These are phyloP conservation scores for Penicillium sp. DNA, from an alignment of 2,329 filamentous ascomycete species.

Conservation along the genomic window DNA sequence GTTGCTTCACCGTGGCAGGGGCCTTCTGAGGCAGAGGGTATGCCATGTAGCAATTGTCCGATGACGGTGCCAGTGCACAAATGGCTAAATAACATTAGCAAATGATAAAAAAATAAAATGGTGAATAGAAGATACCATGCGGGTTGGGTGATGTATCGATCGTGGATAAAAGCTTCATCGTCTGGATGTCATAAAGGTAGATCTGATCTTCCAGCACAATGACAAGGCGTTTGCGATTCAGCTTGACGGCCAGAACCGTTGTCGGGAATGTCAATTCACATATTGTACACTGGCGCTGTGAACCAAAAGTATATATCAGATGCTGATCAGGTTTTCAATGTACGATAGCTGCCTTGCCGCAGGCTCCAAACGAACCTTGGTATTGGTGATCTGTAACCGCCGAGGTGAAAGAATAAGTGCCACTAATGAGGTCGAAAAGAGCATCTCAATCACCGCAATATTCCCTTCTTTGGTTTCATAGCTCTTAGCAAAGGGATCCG, in stretches of 20 bases:
- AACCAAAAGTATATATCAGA: conserved; percentile 3
- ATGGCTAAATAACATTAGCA: conserved; percentile 59
- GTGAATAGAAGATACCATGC: conserved; percentile 51
- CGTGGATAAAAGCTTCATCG: conserved; percentile 92
- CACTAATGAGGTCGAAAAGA: conserved; percentile 96
- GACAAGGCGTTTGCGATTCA: conserved; percentile 91
- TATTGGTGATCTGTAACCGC: conserved; percentile 94
- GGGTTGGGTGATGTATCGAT: conserved; percentile 95
- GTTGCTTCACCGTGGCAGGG: conserved; percentile 55
- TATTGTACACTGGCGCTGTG: conserved; percentile 74
- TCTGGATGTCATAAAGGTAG: conserved; percentile 97
- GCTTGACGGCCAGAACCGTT: conserved; percentile 87
- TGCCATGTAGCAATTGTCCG: conserved; percentile 92
- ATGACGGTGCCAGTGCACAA: conserved; percentile 88
- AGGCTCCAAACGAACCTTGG: conserved; percentile 65
- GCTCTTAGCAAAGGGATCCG: conserved; percentile 91
- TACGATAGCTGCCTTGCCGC: conserved; percentile 5
- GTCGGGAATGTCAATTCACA: conserved; percentile 98
- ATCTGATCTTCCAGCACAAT: conserved; percentile 95
- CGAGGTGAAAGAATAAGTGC: conserved; percentile 89
- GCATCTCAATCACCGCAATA: conserved; percentile 95
- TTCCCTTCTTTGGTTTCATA: conserved; percentile 94
- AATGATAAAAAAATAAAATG: not conserved
- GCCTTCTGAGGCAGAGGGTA: conserved; percentile 79
- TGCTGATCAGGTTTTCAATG: not conserved